A percentile compares a stretch with the other conserved stretches of the same genome.
phyloP scores from a whole-genome alignment of 345 rosid species.

The Streptanthus diversifolius region DNA sequence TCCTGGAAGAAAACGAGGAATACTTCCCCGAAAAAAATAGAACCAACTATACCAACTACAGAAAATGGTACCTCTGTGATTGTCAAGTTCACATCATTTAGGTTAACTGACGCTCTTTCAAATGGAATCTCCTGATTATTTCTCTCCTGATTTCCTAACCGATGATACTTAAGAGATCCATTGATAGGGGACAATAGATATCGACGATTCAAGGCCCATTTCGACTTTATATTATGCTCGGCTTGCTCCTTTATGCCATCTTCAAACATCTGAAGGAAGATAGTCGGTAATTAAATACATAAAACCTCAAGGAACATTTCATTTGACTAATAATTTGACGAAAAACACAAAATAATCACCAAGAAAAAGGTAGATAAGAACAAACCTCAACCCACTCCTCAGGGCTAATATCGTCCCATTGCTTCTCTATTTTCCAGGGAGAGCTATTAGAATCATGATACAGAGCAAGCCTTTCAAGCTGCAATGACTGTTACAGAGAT shows the following conservation, averaged over 20 bases:
- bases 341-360: neutral
- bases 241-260: slow-evolving; percentile 83
- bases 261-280: slow-evolving; percentile 72
- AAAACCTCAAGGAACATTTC: slow-evolving; percentile 3
- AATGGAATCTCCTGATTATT: slow-evolving; percentile 84
- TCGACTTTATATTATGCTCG: slow-evolving; percentile 45
- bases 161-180: slow-evolving; percentile 89
- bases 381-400: slow-evolving; percentile 95
- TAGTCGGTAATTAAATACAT: neutral
- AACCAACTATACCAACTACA: slow-evolving; percentile 5
- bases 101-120: slow-evolving; percentile 82
- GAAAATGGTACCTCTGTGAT: slow-evolving; percentile 65
- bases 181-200: slow-evolving; percentile 88
- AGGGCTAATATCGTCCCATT: slow-evolving; percentile 90
- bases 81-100: slow-evolving; percentile 78
- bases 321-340: neutral
- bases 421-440: slow-evolving; percentile 80
- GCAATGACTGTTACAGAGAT: slow-evolving; percentile 65
- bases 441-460: slow-evolving; percentile 84
- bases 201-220: slow-evolving; percentile 71
- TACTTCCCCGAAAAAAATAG: neutral
- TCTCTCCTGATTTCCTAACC: slow-evolving; percentile 95
- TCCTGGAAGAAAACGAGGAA: slow-evolving; percentile 8
- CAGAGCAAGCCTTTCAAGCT: slow-evolving; percentile 88
- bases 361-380: slow-evolving; percentile 13